Conservation (phyloP, 805 yeast genomes). For the Pichia gijzeniarum region DNA sequence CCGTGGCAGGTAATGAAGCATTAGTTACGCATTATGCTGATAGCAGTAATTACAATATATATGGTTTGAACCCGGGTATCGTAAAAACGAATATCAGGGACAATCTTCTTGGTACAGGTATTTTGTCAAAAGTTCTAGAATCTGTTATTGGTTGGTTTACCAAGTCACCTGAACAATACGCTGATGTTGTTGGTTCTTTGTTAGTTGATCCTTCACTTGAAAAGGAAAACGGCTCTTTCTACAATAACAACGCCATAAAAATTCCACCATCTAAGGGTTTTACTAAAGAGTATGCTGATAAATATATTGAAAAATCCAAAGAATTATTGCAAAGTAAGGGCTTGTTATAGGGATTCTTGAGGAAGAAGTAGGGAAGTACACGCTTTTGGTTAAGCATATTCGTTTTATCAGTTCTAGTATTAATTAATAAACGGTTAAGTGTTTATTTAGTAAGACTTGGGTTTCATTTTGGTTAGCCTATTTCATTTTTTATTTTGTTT, state of each 20-base stretch:
- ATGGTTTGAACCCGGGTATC: conserved; percentile 37
- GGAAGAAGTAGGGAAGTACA: too few relatives aligned
- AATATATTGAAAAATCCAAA: conserved; percentile 23
- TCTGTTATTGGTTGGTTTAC: conserved; percentile 26
- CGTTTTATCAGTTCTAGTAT: too few relatives aligned
- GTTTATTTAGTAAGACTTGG: too few relatives aligned
- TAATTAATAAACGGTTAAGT: too few relatives aligned
- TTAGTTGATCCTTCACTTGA: conserved; percentile 29
- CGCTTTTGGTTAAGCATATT: too few relatives aligned
- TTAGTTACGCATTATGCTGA: conserved; percentile 22
- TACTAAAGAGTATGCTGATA: conserved; percentile 25
- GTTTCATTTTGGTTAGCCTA: too few relatives aligned
- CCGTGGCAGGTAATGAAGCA: conserved; percentile 39
- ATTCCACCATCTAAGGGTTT: conserved; percentile 26
- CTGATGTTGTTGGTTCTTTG: conserved; percentile 27
- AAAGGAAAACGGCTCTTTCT: conserved; percentile 25
- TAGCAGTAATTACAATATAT: conserved; percentile 21
- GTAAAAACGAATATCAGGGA: conserved; percentile 32
- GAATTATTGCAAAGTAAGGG: conserved; percentile 19
- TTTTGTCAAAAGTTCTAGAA: conserved; percentile 24
- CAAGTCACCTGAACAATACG: conserved; percentile 32
- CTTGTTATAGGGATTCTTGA: not conserved
- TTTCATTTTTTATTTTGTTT: too few relatives aligned
- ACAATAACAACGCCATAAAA: conserved; percentile 27
- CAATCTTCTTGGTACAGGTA: conserved; percentile 29